Conservation (phyloP, 2,329 filamentous ascomycete species). For the Microascus cirrosus region DNA sequence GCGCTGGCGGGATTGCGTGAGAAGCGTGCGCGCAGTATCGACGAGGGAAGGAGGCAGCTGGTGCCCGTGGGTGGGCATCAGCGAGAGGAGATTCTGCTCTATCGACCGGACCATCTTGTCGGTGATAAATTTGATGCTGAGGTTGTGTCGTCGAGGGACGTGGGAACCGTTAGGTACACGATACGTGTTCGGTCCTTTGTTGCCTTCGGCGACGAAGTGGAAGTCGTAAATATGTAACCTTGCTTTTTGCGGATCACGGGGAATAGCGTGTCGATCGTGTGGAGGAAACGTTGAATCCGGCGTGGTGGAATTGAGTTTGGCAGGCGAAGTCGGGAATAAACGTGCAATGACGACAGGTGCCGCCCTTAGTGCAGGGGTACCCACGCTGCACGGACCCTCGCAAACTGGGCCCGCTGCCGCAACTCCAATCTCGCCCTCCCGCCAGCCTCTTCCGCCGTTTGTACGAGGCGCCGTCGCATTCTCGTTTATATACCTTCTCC, state of each 20-base stretch:
- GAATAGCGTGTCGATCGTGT: not conserved
- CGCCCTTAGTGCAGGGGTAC: not conserved
- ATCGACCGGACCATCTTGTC: conserved; percentile 59
- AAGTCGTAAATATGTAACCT: not conserved
- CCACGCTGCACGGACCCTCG: not conserved
- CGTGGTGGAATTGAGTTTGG: not conserved
- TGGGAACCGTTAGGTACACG: not conserved
- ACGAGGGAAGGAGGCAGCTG: conserved; percentile 58
- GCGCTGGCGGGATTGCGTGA: conserved; percentile 69
- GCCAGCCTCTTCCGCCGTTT: too few relatives aligned
- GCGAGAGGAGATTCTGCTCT: conserved; percentile 59
- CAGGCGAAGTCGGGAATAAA: not conserved
- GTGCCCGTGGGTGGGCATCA: conserved; percentile 62
- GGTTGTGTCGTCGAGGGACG: not conserved
- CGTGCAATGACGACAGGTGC: not conserved
- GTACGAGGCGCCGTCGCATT: too few relatives aligned
- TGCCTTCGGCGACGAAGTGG: not conserved
- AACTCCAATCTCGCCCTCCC: too few relatives aligned
- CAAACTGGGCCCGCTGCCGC: too few relatives aligned
- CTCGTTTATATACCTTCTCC: not conserved
- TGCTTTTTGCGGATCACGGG: not conserved
- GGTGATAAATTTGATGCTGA: not conserved
- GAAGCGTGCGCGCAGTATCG: conserved; percentile 59
- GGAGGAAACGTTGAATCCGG: not conserved
- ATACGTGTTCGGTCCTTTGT: not conserved